Percentiles rank a stretch among this genome's conserved stretches.
These are phyloP conservation scores for Tolypocladium ovalisporum DNA, from an alignment of 2,329 filamentous ascomycete genomes.

Conservation along the genomic window DNA sequence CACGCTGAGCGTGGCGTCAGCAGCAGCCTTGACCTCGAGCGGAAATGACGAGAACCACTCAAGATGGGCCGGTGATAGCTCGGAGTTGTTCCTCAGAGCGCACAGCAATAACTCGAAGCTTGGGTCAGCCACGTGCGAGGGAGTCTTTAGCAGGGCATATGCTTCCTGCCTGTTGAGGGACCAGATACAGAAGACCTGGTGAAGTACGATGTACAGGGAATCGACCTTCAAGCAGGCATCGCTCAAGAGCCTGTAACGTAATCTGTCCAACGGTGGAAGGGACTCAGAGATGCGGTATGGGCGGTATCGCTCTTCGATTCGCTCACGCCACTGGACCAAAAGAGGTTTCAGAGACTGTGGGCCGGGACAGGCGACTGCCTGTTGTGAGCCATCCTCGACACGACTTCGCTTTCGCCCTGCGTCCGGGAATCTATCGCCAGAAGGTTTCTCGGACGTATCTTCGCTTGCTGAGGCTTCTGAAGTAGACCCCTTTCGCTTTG, in stretches of 20 bases:
- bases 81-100: constrained; percentile 12
- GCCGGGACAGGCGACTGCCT: too few species aligned
- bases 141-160: constrained; percentile 12
- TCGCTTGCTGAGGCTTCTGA: not conserved
- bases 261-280: constrained; percentile 26
- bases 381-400: not conserved
- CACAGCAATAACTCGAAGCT: constrained; percentile 10
- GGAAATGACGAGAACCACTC: constrained; percentile 20
- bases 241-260: constrained; percentile 41
- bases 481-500: not conserved
- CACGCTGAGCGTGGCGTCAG: not conserved
- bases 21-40: not conserved
- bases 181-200: constrained; percentile 55
- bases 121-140: constrained; percentile 7
- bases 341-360: not conserved
- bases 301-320: not conserved
- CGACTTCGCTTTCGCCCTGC: not conserved
- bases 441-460: too few species aligned
- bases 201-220: constrained; percentile 51
- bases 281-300: constrained; percentile 1
- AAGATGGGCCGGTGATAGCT: constrained; percentile 11
- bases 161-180: constrained; percentile 25
- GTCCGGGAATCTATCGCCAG: not conserved
- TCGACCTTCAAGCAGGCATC: constrained; percentile 47
- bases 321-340: not conserved